Evolutionary conservation across 2,329 filamentous ascomycete genomes (phyloP).

Genomic region (Coniochaeta prunicola): DNA sequence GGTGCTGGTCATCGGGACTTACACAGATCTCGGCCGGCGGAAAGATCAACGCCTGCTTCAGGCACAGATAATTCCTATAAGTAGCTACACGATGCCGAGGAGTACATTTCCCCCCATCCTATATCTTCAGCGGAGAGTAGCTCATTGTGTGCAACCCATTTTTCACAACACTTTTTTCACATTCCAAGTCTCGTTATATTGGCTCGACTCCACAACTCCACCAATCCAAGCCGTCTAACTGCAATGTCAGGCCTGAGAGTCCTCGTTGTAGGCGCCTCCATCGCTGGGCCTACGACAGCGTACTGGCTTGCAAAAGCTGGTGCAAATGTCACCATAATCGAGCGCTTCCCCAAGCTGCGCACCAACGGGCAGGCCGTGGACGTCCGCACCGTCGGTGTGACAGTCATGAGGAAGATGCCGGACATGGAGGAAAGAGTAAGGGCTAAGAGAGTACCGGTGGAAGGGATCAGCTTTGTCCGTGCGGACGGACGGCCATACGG

Average conservation of each 20-base stretch:
- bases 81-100: not conserved
- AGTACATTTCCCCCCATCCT: not conserved
- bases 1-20: not conserved
- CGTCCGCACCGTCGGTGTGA: conserved; percentile 27
- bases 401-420: conserved; percentile 29
- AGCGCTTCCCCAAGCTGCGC: conserved; percentile 16
- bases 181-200: not conserved
- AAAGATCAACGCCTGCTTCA: not conserved
- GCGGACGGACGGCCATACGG: conserved; percentile 27
- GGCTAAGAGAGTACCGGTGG: conserved; percentile 28
- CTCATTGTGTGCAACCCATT: not conserved
- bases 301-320: conserved; percentile 21
- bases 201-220: not conserved
- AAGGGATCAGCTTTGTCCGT: conserved; percentile 33
- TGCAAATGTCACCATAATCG: conserved; percentile 17
- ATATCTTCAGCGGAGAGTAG: not conserved
- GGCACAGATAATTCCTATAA: not conserved
- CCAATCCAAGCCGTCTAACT: not conserved
- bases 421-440: conserved; percentile 28
- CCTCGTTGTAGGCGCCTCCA: conserved; percentile 21
- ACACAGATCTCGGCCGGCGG: not conserved
- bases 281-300: conserved; percentile 16
- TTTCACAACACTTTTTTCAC: not conserved
- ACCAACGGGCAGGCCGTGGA: conserved; percentile 26
- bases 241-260: conserved; percentile 19